Evolutionary conservation across 2,329 filamentous ascomycete genomes (phyloP).

Genomic region (Pseudopithomyces maydicus): DNA sequence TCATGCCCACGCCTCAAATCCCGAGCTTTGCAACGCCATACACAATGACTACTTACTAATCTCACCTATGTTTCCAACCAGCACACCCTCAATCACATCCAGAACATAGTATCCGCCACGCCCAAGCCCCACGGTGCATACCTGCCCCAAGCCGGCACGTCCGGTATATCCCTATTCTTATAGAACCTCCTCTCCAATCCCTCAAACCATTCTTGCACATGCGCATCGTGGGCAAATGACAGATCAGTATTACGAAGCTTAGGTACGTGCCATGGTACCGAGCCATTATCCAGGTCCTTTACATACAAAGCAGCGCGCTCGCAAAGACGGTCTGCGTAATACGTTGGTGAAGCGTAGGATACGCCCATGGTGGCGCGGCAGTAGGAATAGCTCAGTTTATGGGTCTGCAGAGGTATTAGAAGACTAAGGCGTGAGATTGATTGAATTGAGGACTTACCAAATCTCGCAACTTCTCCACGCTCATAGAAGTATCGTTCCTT

Average conservation of each 20-base stretch:
- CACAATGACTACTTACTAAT: not conserved
- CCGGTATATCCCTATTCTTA: not conserved
- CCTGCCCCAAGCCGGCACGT: not conserved
- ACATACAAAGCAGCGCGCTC: conserved; percentile 32
- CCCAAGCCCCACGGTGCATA: not conserved
- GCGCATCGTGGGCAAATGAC: not conserved
- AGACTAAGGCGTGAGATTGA: not conserved
- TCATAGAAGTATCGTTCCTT: conserved; percentile 29
- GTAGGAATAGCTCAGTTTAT: conserved; percentile 43
- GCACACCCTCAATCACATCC: not conserved
- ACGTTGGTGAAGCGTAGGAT: conserved; percentile 44
- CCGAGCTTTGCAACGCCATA: not conserved
- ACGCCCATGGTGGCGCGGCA: conserved; percentile 35
- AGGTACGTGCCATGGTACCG: not conserved
- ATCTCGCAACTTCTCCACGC: conserved; percentile 10
- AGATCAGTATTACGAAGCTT: not conserved
- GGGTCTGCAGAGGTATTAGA: conserved; percentile 19
- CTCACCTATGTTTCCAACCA: not conserved
- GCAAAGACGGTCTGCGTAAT: conserved; percentile 48
- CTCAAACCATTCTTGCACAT: not conserved
- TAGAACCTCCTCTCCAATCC: not conserved
- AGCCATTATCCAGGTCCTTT: not conserved
- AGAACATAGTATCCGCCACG: not conserved
- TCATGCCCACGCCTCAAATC: no score
- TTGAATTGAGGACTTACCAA: conserved; percentile 17